A percentile compares a stretch with the other conserved stretches of the same genome.
These are phyloP conservation scores for Aspergillus sclerotiicarbonarius DNA, from an alignment of 495 filamentous ascomycete species.

Conservation along the genomic window DNA sequence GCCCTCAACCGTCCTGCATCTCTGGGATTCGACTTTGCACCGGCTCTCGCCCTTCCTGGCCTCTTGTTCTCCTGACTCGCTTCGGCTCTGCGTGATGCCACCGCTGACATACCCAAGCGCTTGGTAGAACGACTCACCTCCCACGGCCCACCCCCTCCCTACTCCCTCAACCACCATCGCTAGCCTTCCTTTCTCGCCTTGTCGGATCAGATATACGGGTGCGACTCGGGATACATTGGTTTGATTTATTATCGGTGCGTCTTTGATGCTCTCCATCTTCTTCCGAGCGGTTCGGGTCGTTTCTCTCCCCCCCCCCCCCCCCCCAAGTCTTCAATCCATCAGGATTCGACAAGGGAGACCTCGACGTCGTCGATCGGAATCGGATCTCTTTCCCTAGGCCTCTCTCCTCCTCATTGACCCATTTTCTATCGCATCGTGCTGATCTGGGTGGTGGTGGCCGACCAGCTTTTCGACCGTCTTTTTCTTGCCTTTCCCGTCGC, in stretches of 20 bases:
- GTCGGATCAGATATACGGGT: slow-evolving; percentile 23
- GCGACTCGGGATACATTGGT: slow-evolving; percentile 30
- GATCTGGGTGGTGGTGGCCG: slow-evolving; percentile 21
- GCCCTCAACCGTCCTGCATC: slow-evolving; percentile 10
- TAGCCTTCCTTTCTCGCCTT: slow-evolving; percentile 17
- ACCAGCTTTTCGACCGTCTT: slow-evolving; percentile 28
- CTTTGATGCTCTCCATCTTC: slow-evolving; percentile 37
- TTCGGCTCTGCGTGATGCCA: slow-evolving; percentile 31
- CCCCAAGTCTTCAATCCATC: slow-evolving; percentile 30
- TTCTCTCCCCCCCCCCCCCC: slow-evolving; percentile 31
- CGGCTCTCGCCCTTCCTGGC: slow-evolving; percentile 10
- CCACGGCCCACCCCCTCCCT: slow-evolving; percentile 26
- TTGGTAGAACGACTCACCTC: slow-evolving; percentile 35
- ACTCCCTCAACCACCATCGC: slow-evolving; percentile 28
- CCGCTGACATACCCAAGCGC: slow-evolving; percentile 47
- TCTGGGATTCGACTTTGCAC: background rate
- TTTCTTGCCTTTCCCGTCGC: slow-evolving; percentile 35
- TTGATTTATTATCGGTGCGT: slow-evolving; percentile 38
- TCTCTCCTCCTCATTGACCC: slow-evolving; percentile 21
- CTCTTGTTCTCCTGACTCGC: slow-evolving; percentile 26
- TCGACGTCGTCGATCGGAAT: slow-evolving; percentile 23
- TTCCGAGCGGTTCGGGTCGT: slow-evolving; percentile 39
- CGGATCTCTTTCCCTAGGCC: slow-evolving; percentile 11
- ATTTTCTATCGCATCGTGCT: slow-evolving; percentile 27
- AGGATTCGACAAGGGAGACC: slow-evolving; percentile 32